A percentile compares a stretch with the other conserved stretches of the same genome.
phyloP scores from a whole-genome alignment of 1,139 yeast species.

The Meyerozyma athensensis region DNA sequence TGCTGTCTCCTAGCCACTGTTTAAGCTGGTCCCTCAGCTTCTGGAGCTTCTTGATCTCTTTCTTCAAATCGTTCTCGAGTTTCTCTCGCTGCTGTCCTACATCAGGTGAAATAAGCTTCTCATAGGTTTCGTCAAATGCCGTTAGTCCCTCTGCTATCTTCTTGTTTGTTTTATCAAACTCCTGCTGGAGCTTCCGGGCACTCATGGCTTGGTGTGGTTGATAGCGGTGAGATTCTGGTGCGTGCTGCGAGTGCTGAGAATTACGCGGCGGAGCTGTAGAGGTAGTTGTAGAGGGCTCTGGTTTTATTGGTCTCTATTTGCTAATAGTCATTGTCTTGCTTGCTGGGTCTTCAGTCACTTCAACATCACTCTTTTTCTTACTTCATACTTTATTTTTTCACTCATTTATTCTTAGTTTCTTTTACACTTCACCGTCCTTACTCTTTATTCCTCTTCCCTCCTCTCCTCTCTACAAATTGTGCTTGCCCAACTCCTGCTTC shows the following conservation, averaged over 20 bases:
- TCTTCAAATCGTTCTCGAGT: constrained; percentile 86
- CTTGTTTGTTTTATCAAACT: constrained; percentile 93
- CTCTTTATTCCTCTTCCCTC: neutral
- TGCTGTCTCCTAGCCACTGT: constrained; percentile 90
- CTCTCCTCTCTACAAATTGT: neutral
- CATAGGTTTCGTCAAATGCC: constrained; percentile 82
- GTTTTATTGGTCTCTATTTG: neutral
- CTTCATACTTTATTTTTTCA: neutral
- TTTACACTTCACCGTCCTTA: neutral
- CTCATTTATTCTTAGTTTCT: too few species aligned
- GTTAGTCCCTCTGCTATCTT: constrained; percentile 92
- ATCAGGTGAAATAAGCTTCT: constrained; percentile 77
- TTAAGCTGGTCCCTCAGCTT: constrained; percentile 93
- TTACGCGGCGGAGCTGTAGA: too few species aligned
- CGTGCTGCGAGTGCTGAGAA: neutral
- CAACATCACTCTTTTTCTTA: too few species aligned
- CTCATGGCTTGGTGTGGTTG: too few species aligned
- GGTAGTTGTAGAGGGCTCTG: too few species aligned
- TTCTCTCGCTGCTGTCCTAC: constrained; percentile 91
- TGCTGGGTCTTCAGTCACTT: too few species aligned
- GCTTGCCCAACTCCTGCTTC: constrained; percentile 37
- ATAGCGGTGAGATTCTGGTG: neutral
- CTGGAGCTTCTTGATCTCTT: constrained; percentile 93
- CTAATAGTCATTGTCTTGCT: too few species aligned
- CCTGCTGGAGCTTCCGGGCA: constrained; percentile 53